phyloP scores from a whole-genome alignment of 1,139 yeast species.

The Kodamaea alishanica region DNA sequence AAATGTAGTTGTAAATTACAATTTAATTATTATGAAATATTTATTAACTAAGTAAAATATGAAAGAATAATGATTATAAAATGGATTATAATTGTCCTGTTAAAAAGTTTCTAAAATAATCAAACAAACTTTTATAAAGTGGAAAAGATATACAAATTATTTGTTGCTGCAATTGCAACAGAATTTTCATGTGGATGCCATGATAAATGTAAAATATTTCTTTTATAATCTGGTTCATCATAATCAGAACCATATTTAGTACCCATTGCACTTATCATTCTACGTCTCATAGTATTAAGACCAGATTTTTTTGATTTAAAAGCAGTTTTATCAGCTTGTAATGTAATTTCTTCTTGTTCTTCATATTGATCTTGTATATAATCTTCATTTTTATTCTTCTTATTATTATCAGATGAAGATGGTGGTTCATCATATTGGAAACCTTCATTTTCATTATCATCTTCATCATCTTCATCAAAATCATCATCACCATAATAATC shows the following conservation, averaged over 20 bases:
- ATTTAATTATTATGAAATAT: neutral
- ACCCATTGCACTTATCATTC: conserved; percentile 47
- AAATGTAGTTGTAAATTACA: neutral
- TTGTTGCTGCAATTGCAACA: conserved; percentile 97
- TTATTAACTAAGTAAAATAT: neutral
- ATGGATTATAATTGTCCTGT: neutral
- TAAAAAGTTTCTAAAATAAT: neutral
- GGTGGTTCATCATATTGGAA: conserved; percentile 32
- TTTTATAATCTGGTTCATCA: conserved; percentile 89
- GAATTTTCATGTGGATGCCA: conserved; percentile 98
- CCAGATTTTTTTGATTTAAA: conserved; percentile 72
- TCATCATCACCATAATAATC: conserved; percentile 9
- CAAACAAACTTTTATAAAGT: conserved; percentile 41
- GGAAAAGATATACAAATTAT: conserved; percentile 80
- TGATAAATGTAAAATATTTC: conserved; percentile 90
- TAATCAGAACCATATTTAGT: conserved; percentile 48
- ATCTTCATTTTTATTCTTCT: neutral
- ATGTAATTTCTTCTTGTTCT: conserved; percentile 69
- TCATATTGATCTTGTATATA: conserved; percentile 29
- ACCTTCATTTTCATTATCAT: conserved; percentile 43
- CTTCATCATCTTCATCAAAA: conserved; percentile 32
- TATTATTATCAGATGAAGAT: conserved; percentile 15
- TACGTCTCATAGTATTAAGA: conserved; percentile 36
- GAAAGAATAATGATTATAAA: neutral
- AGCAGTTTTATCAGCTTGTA: conserved; percentile 98